phyloP scores from a whole-genome alignment of 495 filamentous ascomycete genomes.

The Cairneyella variabilis region DNA sequence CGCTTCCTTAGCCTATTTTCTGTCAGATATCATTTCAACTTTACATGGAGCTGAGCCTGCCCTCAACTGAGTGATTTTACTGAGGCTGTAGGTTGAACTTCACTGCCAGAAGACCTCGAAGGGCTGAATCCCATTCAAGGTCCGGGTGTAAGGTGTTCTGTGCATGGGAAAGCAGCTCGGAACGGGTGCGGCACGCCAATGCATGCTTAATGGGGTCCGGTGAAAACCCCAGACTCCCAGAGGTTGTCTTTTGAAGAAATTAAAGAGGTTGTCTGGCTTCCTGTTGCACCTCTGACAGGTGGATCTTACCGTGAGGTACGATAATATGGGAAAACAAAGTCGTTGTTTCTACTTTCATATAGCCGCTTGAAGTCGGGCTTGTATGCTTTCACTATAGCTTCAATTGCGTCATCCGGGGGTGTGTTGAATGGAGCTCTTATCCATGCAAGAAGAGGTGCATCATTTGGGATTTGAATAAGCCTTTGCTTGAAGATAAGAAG shows the following conservation, averaged over 20 bases:
- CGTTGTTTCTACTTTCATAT: neutral
- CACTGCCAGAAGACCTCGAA: no score
- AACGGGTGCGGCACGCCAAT: neutral
- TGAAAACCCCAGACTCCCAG: neutral
- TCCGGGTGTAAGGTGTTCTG: no score
- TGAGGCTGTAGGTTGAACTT: no score
- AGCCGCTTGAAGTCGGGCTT: neutral
- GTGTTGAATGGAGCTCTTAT: neutral
- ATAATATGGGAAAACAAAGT: neutral
- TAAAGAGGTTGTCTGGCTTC: neutral
- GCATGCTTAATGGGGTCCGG: neutral
- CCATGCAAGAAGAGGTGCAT: neutral
- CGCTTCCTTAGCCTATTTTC: no score
- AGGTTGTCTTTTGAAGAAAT: neutral
- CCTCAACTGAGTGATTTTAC: no score
- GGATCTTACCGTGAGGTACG: neutral
- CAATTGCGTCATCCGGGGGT: neutral
- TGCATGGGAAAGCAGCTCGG: neutral
- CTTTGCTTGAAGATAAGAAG: neutral
- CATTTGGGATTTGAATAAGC: neutral
- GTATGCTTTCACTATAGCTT: neutral
- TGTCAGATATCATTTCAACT: no score
- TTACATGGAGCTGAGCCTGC: no score
- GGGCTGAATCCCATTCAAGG: no score
- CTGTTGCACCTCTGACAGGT: neutral